Evolutionary conservation across 1,139 yeast species (phyloP).

Genomic region (Geotrichum siamense): DNA sequence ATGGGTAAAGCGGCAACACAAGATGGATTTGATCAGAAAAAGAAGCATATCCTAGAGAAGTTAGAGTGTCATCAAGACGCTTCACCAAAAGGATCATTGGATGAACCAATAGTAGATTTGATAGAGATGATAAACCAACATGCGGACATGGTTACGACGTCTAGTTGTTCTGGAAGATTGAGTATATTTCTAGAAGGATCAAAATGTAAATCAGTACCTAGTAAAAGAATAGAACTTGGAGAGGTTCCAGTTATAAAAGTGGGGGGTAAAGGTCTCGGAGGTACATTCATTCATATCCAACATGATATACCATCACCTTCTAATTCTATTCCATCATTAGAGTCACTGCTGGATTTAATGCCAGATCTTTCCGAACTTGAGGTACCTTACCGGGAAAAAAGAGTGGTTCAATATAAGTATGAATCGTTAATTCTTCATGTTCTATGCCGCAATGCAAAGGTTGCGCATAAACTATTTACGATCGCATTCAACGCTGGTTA

Average conservation of each 20-base stretch:
- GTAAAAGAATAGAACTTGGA: conserved; percentile 26
- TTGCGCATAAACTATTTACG: conserved; percentile 58
- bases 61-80: conserved; percentile 54
- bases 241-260: conserved; percentile 37
- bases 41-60: conserved; percentile 48
- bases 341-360: not conserved
- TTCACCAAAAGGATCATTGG: conserved; percentile 82
- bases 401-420: conserved; percentile 65
- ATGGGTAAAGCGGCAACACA: conserved; percentile 19
- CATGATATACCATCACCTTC: conserved; percentile 42
- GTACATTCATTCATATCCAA: conserved; percentile 76
- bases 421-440: conserved; percentile 77
- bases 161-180: conserved; percentile 83
- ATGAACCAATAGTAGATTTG: conserved; percentile 61
- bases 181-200: conserved; percentile 71
- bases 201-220: conserved; percentile 11
- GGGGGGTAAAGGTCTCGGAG: conserved; percentile 84
- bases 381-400: conserved; percentile 28
- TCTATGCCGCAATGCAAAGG: conserved; percentile 54
- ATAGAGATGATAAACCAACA: conserved; percentile 58
- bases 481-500: conserved; percentile 80
- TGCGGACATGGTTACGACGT: conserved; percentile 69
- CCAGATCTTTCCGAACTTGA: not conserved
- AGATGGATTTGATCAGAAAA: conserved; percentile 65
- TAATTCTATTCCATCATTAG: not conserved